Conservation (phyloP, 192 early-diverging fungal species). For the Gaertneriomyces sp. region DNA sequence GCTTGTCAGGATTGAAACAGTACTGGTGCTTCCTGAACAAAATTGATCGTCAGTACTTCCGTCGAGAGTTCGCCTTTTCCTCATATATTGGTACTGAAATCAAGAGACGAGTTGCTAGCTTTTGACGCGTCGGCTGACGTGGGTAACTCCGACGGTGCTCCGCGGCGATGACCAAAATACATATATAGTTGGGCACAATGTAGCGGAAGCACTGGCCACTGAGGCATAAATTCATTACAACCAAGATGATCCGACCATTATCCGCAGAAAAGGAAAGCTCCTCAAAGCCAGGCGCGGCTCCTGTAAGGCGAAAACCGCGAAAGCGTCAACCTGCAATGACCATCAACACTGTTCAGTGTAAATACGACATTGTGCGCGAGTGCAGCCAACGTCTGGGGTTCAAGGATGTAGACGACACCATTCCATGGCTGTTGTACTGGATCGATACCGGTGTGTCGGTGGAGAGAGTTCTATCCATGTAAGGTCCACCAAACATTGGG, state of each 20-base stretch:
- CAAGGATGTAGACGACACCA: slow-evolving; percentile 33
- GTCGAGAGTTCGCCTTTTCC: too few species aligned
- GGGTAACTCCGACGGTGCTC: too few species aligned
- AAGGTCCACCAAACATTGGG: slow-evolving; percentile 3
- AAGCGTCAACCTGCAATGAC: neutral
- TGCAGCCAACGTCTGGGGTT: slow-evolving; percentile 34
- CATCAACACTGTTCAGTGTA: slow-evolving; percentile 35
- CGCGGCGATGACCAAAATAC: too few species aligned
- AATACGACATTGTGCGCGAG: slow-evolving; percentile 51
- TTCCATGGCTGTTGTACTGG: slow-evolving; percentile 50
- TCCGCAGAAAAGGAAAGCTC: neutral
- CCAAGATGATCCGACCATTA: neutral
- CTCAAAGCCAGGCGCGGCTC: neutral
- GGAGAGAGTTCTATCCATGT: slow-evolving; percentile 52
- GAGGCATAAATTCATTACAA: neutral
- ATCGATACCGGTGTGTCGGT: slow-evolving; percentile 58
- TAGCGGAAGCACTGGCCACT: neutral
- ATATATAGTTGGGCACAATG: neutral
- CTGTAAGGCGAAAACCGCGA: neutral
- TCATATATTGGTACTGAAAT: too few species aligned
- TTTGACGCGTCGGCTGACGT: too few species aligned
- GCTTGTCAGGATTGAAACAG: too few species aligned
- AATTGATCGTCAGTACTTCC: too few species aligned
- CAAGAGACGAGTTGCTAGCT: too few species aligned
- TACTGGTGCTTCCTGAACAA: too few species aligned